A percentile compares a stretch with the other conserved stretches of the same genome.
These are phyloP conservation scores for Nidularia pulvinata DNA, from an alignment of 768 basidiomycete species.

Conservation along the genomic window DNA sequence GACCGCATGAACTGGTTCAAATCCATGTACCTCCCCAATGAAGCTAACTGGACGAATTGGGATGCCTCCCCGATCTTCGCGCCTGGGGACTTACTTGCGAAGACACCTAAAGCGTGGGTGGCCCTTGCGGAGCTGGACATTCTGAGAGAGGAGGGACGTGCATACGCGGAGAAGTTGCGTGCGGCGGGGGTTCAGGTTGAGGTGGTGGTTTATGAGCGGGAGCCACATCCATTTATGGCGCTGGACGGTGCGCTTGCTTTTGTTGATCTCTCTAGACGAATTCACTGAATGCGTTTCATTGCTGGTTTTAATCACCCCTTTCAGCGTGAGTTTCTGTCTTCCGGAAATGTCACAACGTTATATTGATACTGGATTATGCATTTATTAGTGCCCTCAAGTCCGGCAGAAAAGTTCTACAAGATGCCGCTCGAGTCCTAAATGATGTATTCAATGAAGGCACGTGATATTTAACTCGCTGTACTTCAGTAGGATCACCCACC, in stretches of 20 bases:
- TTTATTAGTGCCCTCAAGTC: no score
- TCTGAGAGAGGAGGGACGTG: conserved; percentile 63
- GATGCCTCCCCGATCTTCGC: conserved; percentile 75
- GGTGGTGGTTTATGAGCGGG: conserved; percentile 55
- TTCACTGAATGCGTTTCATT: neutral
- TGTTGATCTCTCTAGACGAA: neutral
- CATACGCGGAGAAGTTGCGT: conserved; percentile 58
- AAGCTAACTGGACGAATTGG: conserved; percentile 61
- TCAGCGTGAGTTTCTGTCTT: no score
- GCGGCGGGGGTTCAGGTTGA: conserved; percentile 52
- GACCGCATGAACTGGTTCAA: conserved; percentile 78
- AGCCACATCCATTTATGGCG: conserved; percentile 73
- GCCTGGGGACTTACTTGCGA: conserved; percentile 47
- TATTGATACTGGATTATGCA: no score
- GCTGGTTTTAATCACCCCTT: no score
- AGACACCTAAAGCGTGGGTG: conserved; percentile 59
- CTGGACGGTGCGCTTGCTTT: conserved; percentile 58
- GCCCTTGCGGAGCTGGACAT: conserved; percentile 68
- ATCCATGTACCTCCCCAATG: conserved; percentile 64
- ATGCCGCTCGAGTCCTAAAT: no score
- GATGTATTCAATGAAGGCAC: no score
- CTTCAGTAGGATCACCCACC: no score
- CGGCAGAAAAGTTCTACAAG: no score
- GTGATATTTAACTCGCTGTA: no score
- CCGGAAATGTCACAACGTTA: no score